Base-by-base conservation (phyloP, 2,329 filamentous ascomycete species). In the Ophiostoma sp. region DNA sequence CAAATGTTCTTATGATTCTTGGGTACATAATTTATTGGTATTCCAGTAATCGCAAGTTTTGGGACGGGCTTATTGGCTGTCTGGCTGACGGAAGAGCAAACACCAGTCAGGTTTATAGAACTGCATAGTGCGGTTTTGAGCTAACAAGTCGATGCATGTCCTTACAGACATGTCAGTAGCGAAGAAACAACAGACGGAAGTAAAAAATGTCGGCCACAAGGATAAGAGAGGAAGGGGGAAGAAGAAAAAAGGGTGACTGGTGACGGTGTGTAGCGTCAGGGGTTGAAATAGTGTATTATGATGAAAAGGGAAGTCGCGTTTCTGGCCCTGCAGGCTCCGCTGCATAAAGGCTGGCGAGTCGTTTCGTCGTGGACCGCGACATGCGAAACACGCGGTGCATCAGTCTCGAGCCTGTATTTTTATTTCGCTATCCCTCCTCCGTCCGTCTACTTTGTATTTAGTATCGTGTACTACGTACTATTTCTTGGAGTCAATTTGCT, bases 351-450 rank as follows among this genome's bases (percentile, higher is more conserved):
- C 65, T 57, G 52, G 65, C 69, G 57, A 52, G 68, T 69, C 66
- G 52, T 54, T 41, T 33, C 48, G 35, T 57, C 35, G 35, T 67
- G 17, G 35, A 41, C 41, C 57, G 41, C 54, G 39, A 36, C 48
- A 71, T 71, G 67, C 72, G 72, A 73, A 73, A 73, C 72, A 68
- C 54, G 17, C 41, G 35, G 60, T 71, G 72, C 72, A 48, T 73
- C 72, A 73, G 57, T 36, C 52, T n/a, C 48, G 17, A 23, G 17
- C 44, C 48, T 23, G 48, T 15, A 57, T 57, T 57, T 13, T 57
- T n/a, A 57, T 57, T 57, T 57, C 6, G 33, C 54, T 31, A 3
- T 62, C 11, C 3, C 27, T 31, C 39, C 10, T 41, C 7, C 10
- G 27, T 41, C 7, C 4, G 13, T 41, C 39, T 41, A 41, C 15